Conservation (phyloP, 768 basidiomycete genomes). For the Lactarius vividus region DNA sequence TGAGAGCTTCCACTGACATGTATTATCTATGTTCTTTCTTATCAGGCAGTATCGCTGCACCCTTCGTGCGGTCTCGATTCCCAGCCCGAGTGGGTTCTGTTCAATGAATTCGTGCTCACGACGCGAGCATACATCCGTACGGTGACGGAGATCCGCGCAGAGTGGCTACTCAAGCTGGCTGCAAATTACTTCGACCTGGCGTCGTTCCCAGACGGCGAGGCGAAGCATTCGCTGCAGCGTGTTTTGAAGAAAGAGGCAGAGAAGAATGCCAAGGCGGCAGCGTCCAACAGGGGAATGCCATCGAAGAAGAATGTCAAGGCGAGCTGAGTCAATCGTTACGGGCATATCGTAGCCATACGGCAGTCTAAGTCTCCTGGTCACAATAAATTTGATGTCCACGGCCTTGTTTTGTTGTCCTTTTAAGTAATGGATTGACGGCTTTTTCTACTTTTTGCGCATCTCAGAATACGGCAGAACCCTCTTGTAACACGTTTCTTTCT, state of each 20-base stretch:
- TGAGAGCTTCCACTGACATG: not conserved
- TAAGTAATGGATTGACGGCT: too few species aligned
- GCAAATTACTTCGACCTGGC: constrained; percentile 65
- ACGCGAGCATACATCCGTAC: constrained; percentile 87
- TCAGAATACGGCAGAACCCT: too few species aligned
- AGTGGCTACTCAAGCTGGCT: constrained; percentile 75
- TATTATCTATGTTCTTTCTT: not conserved
- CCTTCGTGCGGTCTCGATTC: constrained; percentile 85
- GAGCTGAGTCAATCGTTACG: constrained; percentile 5
- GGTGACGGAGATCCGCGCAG: constrained; percentile 79
- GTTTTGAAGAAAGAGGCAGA: constrained; percentile 11
- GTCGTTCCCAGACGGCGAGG: constrained; percentile 66
- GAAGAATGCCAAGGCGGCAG: not conserved
- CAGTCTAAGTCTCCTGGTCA: too few species aligned
- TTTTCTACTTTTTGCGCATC: too few species aligned
- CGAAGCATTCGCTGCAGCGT: constrained; percentile 49
- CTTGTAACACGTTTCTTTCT: too few species aligned
- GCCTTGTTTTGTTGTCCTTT: too few species aligned
- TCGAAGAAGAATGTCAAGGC: constrained; percentile 8
- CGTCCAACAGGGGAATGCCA: not conserved
- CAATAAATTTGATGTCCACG: too few species aligned
- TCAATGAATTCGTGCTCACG: constrained; percentile 94
- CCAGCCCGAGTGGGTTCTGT: constrained; percentile 89
- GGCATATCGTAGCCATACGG: too few species aligned
- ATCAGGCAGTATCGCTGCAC: constrained; percentile 71